Evolutionary conservation across 805 yeast species (phyloP), one percentile per base, ranked within the genome.

Genomic region (Candida morakotiae): DNA sequence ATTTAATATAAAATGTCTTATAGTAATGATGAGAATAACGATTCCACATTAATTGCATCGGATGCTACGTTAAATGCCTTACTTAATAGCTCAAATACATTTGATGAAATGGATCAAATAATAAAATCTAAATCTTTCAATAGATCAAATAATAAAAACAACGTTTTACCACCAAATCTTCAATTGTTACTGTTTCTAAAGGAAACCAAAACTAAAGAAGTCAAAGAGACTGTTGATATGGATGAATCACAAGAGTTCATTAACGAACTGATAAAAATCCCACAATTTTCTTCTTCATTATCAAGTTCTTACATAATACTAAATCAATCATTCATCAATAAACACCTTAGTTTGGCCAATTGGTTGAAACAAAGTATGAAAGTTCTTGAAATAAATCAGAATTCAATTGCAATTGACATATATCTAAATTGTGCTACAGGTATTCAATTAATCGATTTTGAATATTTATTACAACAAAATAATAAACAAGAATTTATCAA

Each of bases 341-440:
- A 21, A 21, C 23, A 21, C 7, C 23, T 21, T 7, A 7, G 7
- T 21, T 21, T 9, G 9, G 23, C 23, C 7, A 21, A 21, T 9
- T 9, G 6, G 15, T 33, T 14, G 41, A 34, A 26, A 22, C 19
- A 9, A 20, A 18, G 20, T 30, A 17, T 13, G 10, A 14, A n/a
- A 11, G 34, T 17, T 16, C 14, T 21, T 9, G 23, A 21, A 21
- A 21, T 24, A n/a, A 7, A 24, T 9, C n/a, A 24, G 11, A 9
- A n/a, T 7, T 19, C 8, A 19, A 19, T 19, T 5, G 21, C 8
- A 21, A 28, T 31, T 9, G 38, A 39, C 29, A 22, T 39, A 11
- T 21, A 29, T 4, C 17, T 39, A 3, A 39, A 39, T 23, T 18
- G 18, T 6, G 18, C n/a, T 7, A 27, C 38, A 11, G 42, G 38